Evolutionary conservation across 2,329 filamentous ascomycete genomes (phyloP), one percentile per base, ranked within the genome.

Genomic region (Chaetomium globosum): DNA sequence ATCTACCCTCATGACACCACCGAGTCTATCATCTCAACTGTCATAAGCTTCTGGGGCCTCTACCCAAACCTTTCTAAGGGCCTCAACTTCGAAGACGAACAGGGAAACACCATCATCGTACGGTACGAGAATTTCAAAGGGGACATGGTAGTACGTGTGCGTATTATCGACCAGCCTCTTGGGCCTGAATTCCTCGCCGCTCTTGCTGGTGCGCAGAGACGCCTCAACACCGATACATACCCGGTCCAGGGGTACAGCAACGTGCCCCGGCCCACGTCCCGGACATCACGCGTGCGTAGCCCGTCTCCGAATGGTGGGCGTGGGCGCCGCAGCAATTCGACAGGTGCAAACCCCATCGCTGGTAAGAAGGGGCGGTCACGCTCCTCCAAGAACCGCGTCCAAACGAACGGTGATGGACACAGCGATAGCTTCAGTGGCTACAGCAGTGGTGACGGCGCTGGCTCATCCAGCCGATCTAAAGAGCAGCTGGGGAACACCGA

Each of bases 1-100:
- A 97, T 99, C 72, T 97, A 90, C 74, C 92, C 92, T 55, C 93
- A 98, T 78, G 95, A 99, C 81, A 93, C 92, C 60, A 98, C 94
- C 26, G 94, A 98, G 76, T 97, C 93, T 43, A 99, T 99, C 80
- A 92, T 98, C 69, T 95, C 93, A 16, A 98, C 95, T 1, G 94
- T 98, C 75, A 98, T 97, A 85, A 98, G 97, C 82, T 98, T 98
- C 81, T 98, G 97, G 76, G 95, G 95, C 67, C 85, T 99, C 71
- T 97, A 97, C 77, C 82, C 83, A 43, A 80, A 79, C 68, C 85
- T 87, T 71, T 87, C 87, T 71, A 89, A 89, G 75, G 93, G 95
- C 70, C 90, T 99, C 74, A 96, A 92, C 80, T 98, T 99, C 74
- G 94, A 98, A 79, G 94, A 98, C 77, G 87, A 91, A 69, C 83